A percentile compares a stretch with the other conserved stretches of the same genome.
These are phyloP conservation scores for Nemania abortiva DNA, from an alignment of 2,329 filamentous ascomycete genomes.

Conservation along the genomic window DNA sequence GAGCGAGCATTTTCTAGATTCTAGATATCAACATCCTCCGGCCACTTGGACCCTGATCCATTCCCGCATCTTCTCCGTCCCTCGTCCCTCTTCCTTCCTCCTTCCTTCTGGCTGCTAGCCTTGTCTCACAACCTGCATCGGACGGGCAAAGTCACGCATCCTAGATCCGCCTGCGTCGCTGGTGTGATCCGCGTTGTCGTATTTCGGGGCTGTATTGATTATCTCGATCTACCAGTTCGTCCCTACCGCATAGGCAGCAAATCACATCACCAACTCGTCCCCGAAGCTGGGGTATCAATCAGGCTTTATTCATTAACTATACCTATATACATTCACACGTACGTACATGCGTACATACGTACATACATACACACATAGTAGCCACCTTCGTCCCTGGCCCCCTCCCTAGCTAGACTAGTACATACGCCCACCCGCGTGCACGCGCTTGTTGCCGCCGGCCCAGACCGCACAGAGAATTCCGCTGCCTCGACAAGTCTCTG, in stretches of 20 bases:
- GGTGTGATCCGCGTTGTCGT: constrained; percentile 36
- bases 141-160: constrained; percentile 34
- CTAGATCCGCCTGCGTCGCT: constrained; percentile 37
- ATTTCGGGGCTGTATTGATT: constrained; percentile 23
- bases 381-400: constrained; percentile 13
- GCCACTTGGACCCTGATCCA: constrained; percentile 10
- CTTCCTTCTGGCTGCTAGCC: constrained; percentile 34
- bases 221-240: constrained; percentile 23
- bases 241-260: constrained; percentile 8
- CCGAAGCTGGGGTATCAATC: constrained; percentile 21
- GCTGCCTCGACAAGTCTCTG: constrained; percentile 21
- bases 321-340: no score
- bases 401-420: constrained; percentile 8
- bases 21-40: background rate
- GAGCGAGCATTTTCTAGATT: background rate
- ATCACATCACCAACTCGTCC: constrained; percentile 18
- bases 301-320: constrained; percentile 24
- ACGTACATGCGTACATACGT: background rate
- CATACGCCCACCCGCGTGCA: constrained; percentile 16
- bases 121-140: constrained; percentile 41
- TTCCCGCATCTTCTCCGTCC: constrained; percentile 19
- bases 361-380: background rate
- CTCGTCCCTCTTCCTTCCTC: constrained; percentile 26
- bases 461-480: constrained; percentile 34
- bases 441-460: constrained; percentile 36